A percentile compares a stretch with the other conserved stretches of the same genome.
These are phyloP conservation scores for Asterochloris erici DNA, from an alignment of 139 green algal species.

Conservation along the genomic window DNA sequence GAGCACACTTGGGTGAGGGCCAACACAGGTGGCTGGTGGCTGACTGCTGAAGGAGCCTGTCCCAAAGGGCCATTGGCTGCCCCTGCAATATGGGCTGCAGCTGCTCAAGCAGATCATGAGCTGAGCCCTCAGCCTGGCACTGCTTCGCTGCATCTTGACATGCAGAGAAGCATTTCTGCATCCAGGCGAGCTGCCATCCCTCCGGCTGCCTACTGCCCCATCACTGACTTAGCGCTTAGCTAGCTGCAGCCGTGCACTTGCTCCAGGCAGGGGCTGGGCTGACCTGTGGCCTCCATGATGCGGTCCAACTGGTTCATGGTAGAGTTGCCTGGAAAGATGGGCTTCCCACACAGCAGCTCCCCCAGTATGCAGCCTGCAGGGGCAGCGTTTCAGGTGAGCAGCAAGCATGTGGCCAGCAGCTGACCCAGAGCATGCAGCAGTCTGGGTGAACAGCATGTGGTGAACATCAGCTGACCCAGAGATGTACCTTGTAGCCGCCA, in stretches of 20 bases:
- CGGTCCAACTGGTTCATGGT: slow-evolving; percentile 96
- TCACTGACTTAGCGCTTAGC: not conserved
- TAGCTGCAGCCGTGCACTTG: not conserved
- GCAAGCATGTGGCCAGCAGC: not conserved
- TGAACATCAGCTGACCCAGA: not conserved
- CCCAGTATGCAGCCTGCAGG: slow-evolving; percentile 92
- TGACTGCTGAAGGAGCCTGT: too few relatives aligned
- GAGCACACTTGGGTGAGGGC: too few relatives aligned
- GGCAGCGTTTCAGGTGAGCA: not conserved
- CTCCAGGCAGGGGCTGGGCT: not conserved
- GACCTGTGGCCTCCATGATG: slow-evolving; percentile 80
- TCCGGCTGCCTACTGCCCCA: not conserved
- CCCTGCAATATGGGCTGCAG: too few relatives aligned
- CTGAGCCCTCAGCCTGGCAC: too few relatives aligned
- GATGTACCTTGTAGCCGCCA: too few relatives aligned
- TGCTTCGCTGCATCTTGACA: too few relatives aligned
- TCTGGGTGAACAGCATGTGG: not conserved
- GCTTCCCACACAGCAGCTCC: slow-evolving; percentile 88
- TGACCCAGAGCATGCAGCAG: too few relatives aligned
- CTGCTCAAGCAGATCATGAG: too few relatives aligned
- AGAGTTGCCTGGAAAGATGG: slow-evolving; percentile 89
- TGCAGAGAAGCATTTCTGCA: too few relatives aligned
- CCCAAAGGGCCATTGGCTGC: too few relatives aligned
- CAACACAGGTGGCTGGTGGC: too few relatives aligned
- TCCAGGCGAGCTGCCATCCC: too few relatives aligned